Evolutionary conservation across 148 eudicot species (phyloP), one percentile per base, ranked within the genome.

Genomic region (Silene latifolia): DNA sequence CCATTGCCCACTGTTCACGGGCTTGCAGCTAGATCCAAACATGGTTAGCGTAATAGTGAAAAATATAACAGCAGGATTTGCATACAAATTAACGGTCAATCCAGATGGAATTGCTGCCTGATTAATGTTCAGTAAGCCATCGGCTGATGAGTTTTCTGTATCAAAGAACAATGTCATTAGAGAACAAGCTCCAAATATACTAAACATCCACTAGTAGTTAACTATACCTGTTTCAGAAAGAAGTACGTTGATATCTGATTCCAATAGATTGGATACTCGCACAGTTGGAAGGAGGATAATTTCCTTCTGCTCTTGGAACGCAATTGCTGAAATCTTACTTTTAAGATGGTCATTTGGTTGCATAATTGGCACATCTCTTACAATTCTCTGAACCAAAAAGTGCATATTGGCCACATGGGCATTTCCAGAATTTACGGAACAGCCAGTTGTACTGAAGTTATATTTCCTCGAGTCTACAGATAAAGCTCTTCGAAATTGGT

Each of bases 231-330:
- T 78, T 82, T 90, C 97, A 72, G 84, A 85, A 69, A 96, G 80
- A 71, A 82, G 86, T 74, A 96, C 98, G 78, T 85, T 87, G 70
- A 96, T 80, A 78, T 90, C 94, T 67, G 81, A 80, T 67, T 96
- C 86, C 84, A 96, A 85, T 73, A 96, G 81, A 78, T 96, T 96
- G 51, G 79, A 80, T 76, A 96, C 83, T 74, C 80, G 82, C 76
- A 96, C 80, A 72, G 99, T 90, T 76, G 99, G 99, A 83, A 96
- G 93, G 78, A 96, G 77, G 84, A 83, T 89, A 71, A 96, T 78
- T 83, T 96, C 98, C 84, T 90, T 96, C 87, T 92, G 97, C 81
- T 90, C 88, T 80, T 74, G 91, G 73, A 96, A 74, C 24, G 94
- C 89, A 74, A 87, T 78, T 24, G 89, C 82, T 27, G 90, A 84